Evolutionary conservation across 2,329 filamentous ascomycete species (phyloP), one percentile per base, ranked within the genome.

Genomic region (Coleophoma eucalyptorum): DNA sequence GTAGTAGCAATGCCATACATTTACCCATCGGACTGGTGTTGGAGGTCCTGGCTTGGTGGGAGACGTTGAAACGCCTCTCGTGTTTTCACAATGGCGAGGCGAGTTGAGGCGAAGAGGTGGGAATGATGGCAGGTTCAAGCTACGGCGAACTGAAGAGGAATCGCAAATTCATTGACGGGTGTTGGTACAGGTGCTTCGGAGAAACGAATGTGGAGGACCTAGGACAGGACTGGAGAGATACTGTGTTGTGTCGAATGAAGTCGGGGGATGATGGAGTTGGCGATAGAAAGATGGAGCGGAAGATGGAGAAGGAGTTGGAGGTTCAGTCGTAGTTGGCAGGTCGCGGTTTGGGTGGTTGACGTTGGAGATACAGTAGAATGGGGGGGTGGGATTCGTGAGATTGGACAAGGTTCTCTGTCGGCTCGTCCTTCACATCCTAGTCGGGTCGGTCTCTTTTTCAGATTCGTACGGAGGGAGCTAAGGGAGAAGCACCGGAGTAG

Each of bases 31-130:
- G 60, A 50, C 45, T 48, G 48, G 21, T 46, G 21, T 47, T 31
- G 42, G 12, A 21, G 43, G 37, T 34, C 42, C 48, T 38, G 47
- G 41, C 42, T 35, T 37, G 11, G 37, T 49, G 18, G 34, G 31
- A 43, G 43, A 48, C 16, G 49, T 42, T 48, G 37, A 26, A 34
- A 12, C 40, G 50, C 40, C 20, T 33, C 43, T 31, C 49, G 45
- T 35, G 49, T 26, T 26, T 26, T 3, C 26, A 51, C 43, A 1
- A 44, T 15, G n/a, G 60, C 57, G 13, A 56, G 43, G 26, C 26
- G 13, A 65, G n/a, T n/a, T n/a, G n/a, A 67, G 50, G 49, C 50
- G 12, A 64, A n/a, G n/a, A n/a, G n/a, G 66, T 54, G 63, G 63
- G 38, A 64, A 60, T n/a, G n/a, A n/a, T n/a, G 21, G 42, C 45